Conservation (phyloP, 371 early-diverging fungal genomes). For the Rhizomucor miehei region DNA sequence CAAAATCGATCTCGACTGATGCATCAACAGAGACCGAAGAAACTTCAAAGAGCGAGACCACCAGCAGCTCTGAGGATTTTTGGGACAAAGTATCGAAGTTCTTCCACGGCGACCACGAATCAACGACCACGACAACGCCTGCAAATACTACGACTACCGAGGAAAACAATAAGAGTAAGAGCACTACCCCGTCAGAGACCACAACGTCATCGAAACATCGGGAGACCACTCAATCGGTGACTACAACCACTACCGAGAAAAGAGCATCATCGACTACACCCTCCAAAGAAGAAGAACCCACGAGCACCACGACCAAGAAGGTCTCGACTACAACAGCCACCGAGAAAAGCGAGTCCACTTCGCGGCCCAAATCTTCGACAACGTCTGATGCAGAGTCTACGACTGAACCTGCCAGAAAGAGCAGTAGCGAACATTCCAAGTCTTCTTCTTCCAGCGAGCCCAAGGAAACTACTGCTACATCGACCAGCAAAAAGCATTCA, state of each 20-base stretch:
- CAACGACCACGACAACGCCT: slow-evolving; percentile 4
- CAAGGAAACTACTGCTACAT: background rate
- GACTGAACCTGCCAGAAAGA: background rate
- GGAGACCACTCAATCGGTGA: background rate
- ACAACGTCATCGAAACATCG: background rate
- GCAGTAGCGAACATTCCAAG: no score
- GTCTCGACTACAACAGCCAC: slow-evolving; percentile 1
- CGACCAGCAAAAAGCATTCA: no score
- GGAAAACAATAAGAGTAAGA: background rate
- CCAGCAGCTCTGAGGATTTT: slow-evolving; percentile 9
- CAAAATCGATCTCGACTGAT: background rate
- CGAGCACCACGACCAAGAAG: slow-evolving; percentile 2
- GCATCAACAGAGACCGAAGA: slow-evolving; percentile 4
- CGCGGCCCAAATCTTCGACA: no score
- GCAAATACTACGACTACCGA: slow-evolving; percentile 4
- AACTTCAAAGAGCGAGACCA: slow-evolving; percentile 5
- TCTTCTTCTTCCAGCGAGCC: background rate
- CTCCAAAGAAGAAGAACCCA: background rate
- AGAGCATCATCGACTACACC: background rate
- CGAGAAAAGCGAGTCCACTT: background rate
- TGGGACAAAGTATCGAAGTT: slow-evolving; percentile 11
- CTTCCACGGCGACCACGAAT: slow-evolving; percentile 2
- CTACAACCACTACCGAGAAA: background rate
- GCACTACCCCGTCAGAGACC: background rate
- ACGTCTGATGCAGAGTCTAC: background rate